Base-by-base conservation (phyloP, 768 basidiomycete genomes). In the Gloeopeniophorella convolvens region DNA sequence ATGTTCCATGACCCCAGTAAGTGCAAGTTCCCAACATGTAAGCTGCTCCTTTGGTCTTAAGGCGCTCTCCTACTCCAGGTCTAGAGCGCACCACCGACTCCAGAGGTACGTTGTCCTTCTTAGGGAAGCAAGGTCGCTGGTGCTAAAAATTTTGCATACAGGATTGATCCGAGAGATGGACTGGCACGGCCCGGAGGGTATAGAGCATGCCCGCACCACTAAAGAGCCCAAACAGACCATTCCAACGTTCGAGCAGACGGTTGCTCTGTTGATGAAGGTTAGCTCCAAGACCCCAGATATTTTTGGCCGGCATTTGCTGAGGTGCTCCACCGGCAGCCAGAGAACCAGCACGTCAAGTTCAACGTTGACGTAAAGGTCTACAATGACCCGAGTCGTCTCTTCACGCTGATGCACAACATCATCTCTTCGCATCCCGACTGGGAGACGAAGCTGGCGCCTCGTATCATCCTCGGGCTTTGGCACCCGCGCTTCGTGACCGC, bases 1-100 rank as follows among this genome's bases (percentile, higher is more conserved):
- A 90, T 97, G 89, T 97, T 95, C 70, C 95, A 99, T 68, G 95
- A 97, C 66, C 88, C 91, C 13, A 78, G 83, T 86, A 59, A 59
- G 73, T 58, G 2, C 44, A 20, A 27, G 10, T 3, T 33, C 18
- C 8, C 11, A 18, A 23, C 26, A 11, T 15, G 2, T 28, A n/a
- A n/a, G n/a, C n/a, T 23, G 28, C n/a, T 4, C 16, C 10, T 13
- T 46, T 31, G 50, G 36, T 47, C 44, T 47, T n/a, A 24, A 55
- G 24, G 24, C 30, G 3, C 28, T 24, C 27, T 18, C 7, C 16
- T 24, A 5, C 23, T 21, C 34, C 63, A 80, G 84, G 76, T 21
- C 70, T 95, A 45, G 76, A 78, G 51, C 75, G 94, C 56, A 95
- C 91, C 3, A 97, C 90, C n/a, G 76, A 86, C 63, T 82, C 79